phyloP scores from a whole-genome alignment of 2,329 filamentous ascomycete species.

The Ceratocystiopsis sp. region DNA sequence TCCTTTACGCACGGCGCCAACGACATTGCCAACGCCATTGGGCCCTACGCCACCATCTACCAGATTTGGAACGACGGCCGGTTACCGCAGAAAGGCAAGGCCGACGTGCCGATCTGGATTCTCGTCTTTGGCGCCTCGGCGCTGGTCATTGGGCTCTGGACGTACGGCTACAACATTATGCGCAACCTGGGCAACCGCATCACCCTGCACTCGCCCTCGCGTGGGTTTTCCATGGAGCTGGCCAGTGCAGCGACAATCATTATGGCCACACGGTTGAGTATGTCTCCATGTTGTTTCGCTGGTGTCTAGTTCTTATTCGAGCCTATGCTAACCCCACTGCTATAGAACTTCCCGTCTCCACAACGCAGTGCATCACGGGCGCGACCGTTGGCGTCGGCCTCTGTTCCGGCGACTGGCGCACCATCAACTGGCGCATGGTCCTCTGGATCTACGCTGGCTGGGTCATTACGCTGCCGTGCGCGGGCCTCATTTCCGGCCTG shows the following conservation, averaged over 20 bases:
- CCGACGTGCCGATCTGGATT: conserved; percentile 41
- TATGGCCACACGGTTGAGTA: conserved; percentile 44
- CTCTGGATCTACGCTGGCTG: conserved; percentile 41
- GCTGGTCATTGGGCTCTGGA: conserved; percentile 36
- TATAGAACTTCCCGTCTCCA: conserved; percentile 41
- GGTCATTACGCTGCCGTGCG: conserved; percentile 41
- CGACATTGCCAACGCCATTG: conserved; percentile 46
- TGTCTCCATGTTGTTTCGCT: conserved; percentile 23
- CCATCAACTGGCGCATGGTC: conserved; percentile 41
- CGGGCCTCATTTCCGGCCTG: conserved; percentile 39
- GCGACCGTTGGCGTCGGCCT: conserved; percentile 47
- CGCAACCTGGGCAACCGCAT: conserved; percentile 39
- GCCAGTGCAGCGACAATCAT: conserved; percentile 46
- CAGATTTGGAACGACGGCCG: conserved; percentile 36
- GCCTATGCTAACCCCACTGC: no score
- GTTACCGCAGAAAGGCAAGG: conserved; percentile 22
- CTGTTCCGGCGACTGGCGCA: conserved; percentile 40
- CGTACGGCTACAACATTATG: conserved; percentile 49
- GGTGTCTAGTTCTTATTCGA: conserved; percentile 9
- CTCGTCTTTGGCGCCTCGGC: conserved; percentile 21
- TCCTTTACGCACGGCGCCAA: conserved; percentile 52
- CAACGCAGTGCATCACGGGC: conserved; percentile 47
- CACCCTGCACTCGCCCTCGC: conserved; percentile 37
- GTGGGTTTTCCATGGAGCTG: conserved; percentile 40
- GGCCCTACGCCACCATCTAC: conserved; percentile 46